phyloP scores from a whole-genome alignment of 495 filamentous ascomycete genomes.

The Penicillium steckii region DNA sequence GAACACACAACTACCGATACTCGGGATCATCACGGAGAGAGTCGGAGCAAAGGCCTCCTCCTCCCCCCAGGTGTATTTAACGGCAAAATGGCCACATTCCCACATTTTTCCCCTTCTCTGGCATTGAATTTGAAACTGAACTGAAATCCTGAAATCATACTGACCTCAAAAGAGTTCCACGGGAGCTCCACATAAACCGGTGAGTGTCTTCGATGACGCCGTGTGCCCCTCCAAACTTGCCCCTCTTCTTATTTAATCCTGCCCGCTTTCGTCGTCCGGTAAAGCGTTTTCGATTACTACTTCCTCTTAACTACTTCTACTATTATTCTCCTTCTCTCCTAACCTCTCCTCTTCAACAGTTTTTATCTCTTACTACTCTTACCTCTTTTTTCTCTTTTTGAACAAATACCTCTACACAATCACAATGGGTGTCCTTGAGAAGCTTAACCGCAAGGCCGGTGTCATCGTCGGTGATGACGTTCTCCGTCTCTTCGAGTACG shows the following conservation, averaged over 20 bases:
- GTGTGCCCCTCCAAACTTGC: slow-evolving; percentile 25
- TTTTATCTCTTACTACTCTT: slow-evolving; percentile 5
- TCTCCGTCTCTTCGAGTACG: slow-evolving; percentile 74
- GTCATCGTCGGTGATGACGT: slow-evolving; percentile 90
- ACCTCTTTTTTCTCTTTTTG: slow-evolving; percentile 5
- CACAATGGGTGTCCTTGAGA: slow-evolving; percentile 64
- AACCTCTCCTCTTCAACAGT: slow-evolving; percentile 4
- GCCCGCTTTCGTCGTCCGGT: slow-evolving; percentile 31
- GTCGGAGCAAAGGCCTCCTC: no score
- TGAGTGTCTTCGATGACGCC: slow-evolving; percentile 32
- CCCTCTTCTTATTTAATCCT: slow-evolving; percentile 22
- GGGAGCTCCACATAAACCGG: slow-evolving; percentile 17
- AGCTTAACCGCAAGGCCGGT: slow-evolving; percentile 74
- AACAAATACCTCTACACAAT: slow-evolving; percentile 11
- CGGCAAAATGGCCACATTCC: no score
- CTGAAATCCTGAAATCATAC: slow-evolving; percentile 19
- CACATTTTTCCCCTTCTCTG: no score
- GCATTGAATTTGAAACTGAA: no score
- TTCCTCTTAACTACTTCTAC: no score
- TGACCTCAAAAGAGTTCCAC: slow-evolving; percentile 26
- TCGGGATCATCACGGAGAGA: slow-evolving; percentile 1
- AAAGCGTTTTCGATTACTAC: slow-evolving; percentile 11
- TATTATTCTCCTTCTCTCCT: not conserved
- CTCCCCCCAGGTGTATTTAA: no score
- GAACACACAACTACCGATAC: not conserved